phyloP scores from a whole-genome alignment of 2,329 filamentous ascomycete genomes.

The Colletotrichum costaricense region DNA sequence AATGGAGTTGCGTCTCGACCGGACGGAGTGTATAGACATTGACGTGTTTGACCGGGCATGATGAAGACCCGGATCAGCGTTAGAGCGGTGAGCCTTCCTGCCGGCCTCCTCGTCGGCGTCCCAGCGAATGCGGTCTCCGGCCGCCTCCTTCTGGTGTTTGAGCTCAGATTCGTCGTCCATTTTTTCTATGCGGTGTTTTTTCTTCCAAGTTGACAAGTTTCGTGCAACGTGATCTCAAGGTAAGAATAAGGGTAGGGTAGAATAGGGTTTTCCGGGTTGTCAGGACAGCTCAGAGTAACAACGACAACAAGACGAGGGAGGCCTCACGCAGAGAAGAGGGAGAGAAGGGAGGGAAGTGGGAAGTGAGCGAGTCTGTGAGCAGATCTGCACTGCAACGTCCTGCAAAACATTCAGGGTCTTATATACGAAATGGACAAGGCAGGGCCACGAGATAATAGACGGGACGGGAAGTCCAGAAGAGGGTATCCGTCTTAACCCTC shows the following conservation, averaged over 20 bases:
- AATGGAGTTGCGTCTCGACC: conserved; percentile 49
- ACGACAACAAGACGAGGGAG: neutral
- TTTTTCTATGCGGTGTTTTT: neutral
- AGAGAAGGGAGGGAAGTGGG: neutral
- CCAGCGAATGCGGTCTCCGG: conserved; percentile 49
- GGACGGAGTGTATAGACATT: conserved; percentile 53
- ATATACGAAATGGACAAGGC: conserved; percentile 15
- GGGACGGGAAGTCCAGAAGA: neutral
- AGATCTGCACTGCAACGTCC: neutral
- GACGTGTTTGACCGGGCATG: conserved; percentile 48
- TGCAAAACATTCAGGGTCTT: conserved; percentile 22
- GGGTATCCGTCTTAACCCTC: conserved; percentile 7
- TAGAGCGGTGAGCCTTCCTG: conserved; percentile 26
- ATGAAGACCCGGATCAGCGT: conserved; percentile 36
- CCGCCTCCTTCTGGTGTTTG: conserved; percentile 36
- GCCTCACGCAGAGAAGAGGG: neutral
- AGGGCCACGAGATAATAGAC: neutral
- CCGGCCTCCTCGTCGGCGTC: conserved; percentile 48
- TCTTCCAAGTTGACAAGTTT: no score
- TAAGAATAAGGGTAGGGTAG: neutral
- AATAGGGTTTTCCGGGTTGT: neutral
- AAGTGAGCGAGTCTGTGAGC: conserved; percentile 18
- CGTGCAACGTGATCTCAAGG: neutral
- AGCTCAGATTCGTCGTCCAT: conserved; percentile 43
- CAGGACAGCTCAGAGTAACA: neutral